phyloP scores from a whole-genome alignment of 306 rosid species.

The Macrotyloma uniflorum region DNA sequence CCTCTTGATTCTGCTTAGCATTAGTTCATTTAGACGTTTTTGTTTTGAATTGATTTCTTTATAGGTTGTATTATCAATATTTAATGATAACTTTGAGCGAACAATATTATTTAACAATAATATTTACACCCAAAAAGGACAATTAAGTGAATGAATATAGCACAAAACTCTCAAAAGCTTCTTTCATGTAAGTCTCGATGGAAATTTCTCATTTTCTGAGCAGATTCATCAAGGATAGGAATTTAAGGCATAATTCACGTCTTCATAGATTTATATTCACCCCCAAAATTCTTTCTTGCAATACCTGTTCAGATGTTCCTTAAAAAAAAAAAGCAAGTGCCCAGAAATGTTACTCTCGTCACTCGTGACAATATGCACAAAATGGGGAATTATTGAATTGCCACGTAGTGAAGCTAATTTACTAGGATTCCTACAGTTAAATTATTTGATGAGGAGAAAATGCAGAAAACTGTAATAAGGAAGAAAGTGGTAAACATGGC shows the following conservation, averaged over 20 bases:
- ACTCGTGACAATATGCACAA: neutral
- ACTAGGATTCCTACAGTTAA: no score
- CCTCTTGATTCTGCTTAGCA: conserved; percentile 44
- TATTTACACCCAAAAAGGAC: no score
- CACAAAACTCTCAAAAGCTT: no score
- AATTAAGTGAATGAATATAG: no score
- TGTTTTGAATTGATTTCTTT: neutral
- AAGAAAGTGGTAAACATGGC: no score
- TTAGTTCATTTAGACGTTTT: conserved; percentile 1
- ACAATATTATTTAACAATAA: no score
- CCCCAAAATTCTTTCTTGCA: neutral
- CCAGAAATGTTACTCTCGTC: neutral
- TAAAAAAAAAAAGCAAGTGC: neutral
- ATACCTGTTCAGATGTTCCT: neutral
- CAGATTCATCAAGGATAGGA: no score
- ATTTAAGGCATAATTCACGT: no score
- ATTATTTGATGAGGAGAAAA: neutral
- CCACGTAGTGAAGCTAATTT: neutral
- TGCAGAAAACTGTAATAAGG: no score
- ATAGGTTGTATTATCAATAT: conserved; percentile 4
- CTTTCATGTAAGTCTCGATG: no score
- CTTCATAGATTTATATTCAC: neutral
- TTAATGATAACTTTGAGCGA: conserved; percentile 1
- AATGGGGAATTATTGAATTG: neutral
- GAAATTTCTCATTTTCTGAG: no score